phyloP scores from a whole-genome alignment of 2,329 filamentous ascomycete species.

The Ascochyta rabiei region DNA sequence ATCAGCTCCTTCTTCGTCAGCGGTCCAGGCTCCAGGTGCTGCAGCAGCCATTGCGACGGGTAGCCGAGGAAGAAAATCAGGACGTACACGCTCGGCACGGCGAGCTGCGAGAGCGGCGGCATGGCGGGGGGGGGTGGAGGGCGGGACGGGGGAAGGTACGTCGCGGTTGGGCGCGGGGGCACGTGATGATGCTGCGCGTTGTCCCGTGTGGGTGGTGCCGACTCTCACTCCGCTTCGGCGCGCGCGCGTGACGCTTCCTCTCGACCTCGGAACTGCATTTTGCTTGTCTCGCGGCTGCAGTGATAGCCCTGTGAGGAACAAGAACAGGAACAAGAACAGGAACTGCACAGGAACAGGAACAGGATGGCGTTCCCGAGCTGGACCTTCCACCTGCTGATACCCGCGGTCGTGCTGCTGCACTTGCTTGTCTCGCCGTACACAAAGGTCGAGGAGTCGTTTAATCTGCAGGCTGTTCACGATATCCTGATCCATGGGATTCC shows the following conservation, averaged over 20 bases:
- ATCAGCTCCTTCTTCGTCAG: slow-evolving; percentile 62
- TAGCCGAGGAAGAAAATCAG: slow-evolving; percentile 74
- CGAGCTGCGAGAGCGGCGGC: slow-evolving; percentile 52
- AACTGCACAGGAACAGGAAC: no score
- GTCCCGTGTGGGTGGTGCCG: no score
- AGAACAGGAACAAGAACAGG: no score
- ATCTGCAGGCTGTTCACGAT: slow-evolving; percentile 92
- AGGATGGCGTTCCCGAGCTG: slow-evolving; percentile 32
- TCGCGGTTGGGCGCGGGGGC: slow-evolving; percentile 10
- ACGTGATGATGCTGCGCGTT: slow-evolving; percentile 38
- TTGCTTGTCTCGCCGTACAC: slow-evolving; percentile 82
- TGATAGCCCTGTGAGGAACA: neutral
- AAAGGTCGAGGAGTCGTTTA: slow-evolving; percentile 99
- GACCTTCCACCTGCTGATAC: slow-evolving; percentile 41
- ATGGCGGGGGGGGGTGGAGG: slow-evolving; percentile 1
- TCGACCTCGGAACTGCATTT: no score
- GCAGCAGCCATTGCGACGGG: slow-evolving; percentile 74
- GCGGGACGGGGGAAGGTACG: no score
- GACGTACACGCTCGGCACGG: slow-evolving; percentile 70
- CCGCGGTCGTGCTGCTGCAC: slow-evolving; percentile 61
- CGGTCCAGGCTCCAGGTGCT: slow-evolving; percentile 63
- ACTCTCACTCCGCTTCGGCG: no score
- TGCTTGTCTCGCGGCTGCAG: neutral
- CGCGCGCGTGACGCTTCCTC: no score
- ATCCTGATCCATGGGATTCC: slow-evolving; percentile 82